Evolutionary conservation across 2,329 filamentous ascomycete species (phyloP).

Genomic region (Fusarium sp.): DNA sequence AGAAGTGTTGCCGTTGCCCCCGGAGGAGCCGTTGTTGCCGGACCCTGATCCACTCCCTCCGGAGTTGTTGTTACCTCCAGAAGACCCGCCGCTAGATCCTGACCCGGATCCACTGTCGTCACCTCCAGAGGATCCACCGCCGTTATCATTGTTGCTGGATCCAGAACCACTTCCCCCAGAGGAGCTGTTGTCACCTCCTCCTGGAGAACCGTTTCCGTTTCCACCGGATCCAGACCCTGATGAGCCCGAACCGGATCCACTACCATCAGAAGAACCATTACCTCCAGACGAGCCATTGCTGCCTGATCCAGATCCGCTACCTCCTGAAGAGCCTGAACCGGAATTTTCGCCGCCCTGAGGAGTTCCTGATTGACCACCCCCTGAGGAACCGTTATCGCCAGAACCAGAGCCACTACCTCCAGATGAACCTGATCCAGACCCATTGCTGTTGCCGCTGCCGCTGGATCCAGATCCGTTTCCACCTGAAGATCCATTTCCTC

Average conservation of each 20-base stretch:
- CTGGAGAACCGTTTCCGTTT: neutral
- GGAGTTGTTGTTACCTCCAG: neutral
- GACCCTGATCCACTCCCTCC: neutral
- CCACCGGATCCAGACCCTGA: neutral
- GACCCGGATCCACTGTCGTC: neutral
- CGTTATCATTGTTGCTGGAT: neutral
- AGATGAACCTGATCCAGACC: neutral
- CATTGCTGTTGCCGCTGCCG: neutral
- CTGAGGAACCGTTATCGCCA: neutral
- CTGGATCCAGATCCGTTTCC: neutral
- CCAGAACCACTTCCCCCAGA: neutral
- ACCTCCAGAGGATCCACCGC: neutral
- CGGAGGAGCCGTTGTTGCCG: neutral
- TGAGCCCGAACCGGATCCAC: neutral
- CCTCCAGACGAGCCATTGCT: neutral
- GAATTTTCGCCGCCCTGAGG: neutral
- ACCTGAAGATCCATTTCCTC: neutral
- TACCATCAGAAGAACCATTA: neutral
- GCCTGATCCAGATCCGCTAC: neutral
- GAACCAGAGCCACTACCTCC: neutral
- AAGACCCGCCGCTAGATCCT: neutral
- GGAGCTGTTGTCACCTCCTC: neutral
- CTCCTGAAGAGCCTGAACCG: neutral
- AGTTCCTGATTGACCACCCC: neutral
- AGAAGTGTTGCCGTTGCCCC: neutral